Evolutionary conservation across 441 rosid genomes (phyloP).

Genomic region (Codiaeum variegatum): DNA sequence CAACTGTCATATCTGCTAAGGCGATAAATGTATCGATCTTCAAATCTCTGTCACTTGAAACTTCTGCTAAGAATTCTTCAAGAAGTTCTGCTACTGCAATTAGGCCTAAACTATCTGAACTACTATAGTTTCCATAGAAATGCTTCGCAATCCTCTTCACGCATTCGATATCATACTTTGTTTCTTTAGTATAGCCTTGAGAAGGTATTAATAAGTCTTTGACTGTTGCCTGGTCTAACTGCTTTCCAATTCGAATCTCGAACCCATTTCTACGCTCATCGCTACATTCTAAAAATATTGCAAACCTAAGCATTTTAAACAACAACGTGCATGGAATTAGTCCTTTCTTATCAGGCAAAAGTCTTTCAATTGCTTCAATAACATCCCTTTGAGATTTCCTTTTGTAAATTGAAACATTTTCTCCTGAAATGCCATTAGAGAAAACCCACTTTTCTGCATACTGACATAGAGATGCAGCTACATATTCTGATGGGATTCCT

Average conservation of each 20-base stretch:
- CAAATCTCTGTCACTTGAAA: constrained; percentile 48
- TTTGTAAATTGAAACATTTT: constrained; percentile 31
- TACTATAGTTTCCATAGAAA: constrained; percentile 42
- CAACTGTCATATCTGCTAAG: constrained; percentile 46
- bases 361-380: constrained; percentile 59
- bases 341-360: constrained; percentile 53
- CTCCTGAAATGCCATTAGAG: constrained; percentile 20
- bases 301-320: constrained; percentile 47
- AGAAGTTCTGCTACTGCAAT: constrained; percentile 55
- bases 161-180: constrained; percentile 51
- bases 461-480: constrained; percentile 54
- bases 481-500: constrained; percentile 35
- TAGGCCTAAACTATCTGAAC: constrained; percentile 30
- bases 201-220: constrained; percentile 55
- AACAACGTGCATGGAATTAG: constrained; percentile 49
- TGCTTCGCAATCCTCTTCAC: constrained; percentile 51
- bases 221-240: constrained; percentile 58
- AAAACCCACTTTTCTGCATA: constrained; percentile 50
- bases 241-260: constrained; percentile 69
- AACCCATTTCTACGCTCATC: constrained; percentile 52
- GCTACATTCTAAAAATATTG: constrained; percentile 47
- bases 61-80: constrained; percentile 55
- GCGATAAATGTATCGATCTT: constrained; percentile 41
- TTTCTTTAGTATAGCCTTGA: constrained; percentile 44
- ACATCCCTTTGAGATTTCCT: constrained; percentile 42